Conservation (phyloP, 2,329 filamentous ascomycete species). For the Botryotinia globosa region DNA sequence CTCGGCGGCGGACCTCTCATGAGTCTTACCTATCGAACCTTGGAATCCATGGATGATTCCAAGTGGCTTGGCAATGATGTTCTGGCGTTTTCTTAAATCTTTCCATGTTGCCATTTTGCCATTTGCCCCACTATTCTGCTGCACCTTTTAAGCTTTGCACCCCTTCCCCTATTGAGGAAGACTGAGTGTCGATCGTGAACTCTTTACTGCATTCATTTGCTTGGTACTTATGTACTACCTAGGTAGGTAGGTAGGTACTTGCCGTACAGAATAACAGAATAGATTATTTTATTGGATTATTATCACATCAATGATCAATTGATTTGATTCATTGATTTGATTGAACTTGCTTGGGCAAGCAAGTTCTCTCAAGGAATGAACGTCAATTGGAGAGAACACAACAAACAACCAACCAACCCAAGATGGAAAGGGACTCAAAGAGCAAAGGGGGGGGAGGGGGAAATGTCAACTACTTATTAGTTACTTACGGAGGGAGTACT, state of each 20-base stretch:
- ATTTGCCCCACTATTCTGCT: background rate
- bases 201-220: background rate
- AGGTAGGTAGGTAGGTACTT: too few relatives aligned
- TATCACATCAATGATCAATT: background rate
- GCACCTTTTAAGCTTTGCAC: background rate
- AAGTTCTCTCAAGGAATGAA: background rate
- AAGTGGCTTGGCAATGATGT: conserved; percentile 9
- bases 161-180: background rate
- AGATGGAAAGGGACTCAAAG: background rate
- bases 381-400: background rate
- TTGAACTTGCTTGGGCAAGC: too few relatives aligned
- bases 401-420: too few relatives aligned
- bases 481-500: too few relatives aligned
- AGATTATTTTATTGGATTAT: background rate
- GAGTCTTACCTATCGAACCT: too few relatives aligned
- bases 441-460: background rate
- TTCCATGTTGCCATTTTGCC: too few relatives aligned
- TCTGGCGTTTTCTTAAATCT: background rate
- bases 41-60: too few relatives aligned
- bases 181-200: background rate
- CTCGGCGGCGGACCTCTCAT: conserved; percentile 2
- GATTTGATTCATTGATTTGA: too few relatives aligned
- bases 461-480: background rate
- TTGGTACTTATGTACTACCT: background rate
- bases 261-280: background rate